Base-by-base conservation (phyloP, 257 asterid species). In the Solanum bukasovii region DNA sequence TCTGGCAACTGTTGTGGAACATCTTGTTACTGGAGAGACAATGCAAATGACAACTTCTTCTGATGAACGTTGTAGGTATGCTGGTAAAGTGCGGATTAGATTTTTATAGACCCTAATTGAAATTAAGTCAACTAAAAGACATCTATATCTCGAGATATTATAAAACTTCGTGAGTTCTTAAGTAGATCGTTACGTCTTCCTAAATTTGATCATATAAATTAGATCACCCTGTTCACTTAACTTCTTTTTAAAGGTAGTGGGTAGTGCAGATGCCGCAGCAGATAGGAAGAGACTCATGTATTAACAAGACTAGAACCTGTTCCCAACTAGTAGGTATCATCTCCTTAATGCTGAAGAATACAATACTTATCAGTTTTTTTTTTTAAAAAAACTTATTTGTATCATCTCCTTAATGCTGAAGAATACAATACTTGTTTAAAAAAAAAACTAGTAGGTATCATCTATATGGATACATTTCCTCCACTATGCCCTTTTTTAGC, bases 11-110 rank as follows among this genome's bases (percentile, higher is more conserved):
- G 99, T 94, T 84, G 97, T 96, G 84, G 98, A 96, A 90, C 98
- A 97, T 93, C 95, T 97, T 88, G 99, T 97, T 85, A 96, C 99
- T 11, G 99, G 99, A 8, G 99, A 97, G 93, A 96, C 98, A 67
- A 97, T 97, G 99, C 99, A 96, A 91, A 95, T 97, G 99, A 90
- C 98, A 2, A 93, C 95, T 49, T 83, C 98, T 85, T 91, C 96
- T 87, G 98, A 96, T 70, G 94, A 97, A 91, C 98, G 99, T 88
- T 94, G 96, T 93, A 95, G 98, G 99, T 97, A 91, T 82, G 89
- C 86, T 86, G 83, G 86, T 77, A 16, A 25, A 77, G 7, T 88
- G 84, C 83, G 42, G 29, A 33, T 44, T 46, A 49, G 42, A 5
- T 31, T 29, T 81, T 81, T 9, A 29, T 81, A 18, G 67, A 49